Evolutionary conservation across 2,329 filamentous ascomycete species (phyloP).

Genomic region (Alternaria triticina): DNA sequence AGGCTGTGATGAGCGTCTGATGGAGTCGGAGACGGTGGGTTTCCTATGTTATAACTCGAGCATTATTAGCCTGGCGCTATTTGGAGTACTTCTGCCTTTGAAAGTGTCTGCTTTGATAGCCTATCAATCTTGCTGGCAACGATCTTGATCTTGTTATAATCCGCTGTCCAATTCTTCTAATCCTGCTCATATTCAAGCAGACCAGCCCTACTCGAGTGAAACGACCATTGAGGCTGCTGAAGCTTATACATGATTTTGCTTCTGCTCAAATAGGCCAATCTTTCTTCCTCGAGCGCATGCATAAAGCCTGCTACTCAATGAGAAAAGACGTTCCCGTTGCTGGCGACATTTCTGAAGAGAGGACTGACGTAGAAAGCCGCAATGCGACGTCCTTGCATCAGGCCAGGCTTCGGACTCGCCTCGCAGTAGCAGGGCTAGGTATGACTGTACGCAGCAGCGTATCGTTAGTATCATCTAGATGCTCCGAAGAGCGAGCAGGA

Average conservation of each 20-base stretch:
- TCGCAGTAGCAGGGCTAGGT: not conserved
- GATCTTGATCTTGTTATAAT: not conserved
- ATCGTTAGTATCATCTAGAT: not conserved
- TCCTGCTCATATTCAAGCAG: not conserved
- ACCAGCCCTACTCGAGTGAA: not conserved
- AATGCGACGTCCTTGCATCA: not conserved
- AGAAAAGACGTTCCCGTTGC: slow-evolving; percentile 43
- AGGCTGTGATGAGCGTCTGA: not conserved
- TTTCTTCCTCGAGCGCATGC: slow-evolving; percentile 43
- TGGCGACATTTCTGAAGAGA: slow-evolving; percentile 18
- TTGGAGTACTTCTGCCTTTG: not conserved
- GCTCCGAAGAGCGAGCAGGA: slow-evolving; percentile 5
- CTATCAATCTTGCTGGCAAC: not conserved
- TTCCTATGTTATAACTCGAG: not conserved
- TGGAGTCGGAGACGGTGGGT: not conserved
- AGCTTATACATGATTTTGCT: not conserved
- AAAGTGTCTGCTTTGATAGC: not conserved
- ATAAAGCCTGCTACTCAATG: slow-evolving; percentile 39
- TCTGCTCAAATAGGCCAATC: not conserved
- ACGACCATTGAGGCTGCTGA: not conserved
- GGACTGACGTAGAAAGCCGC: not conserved
- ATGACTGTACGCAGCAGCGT: not conserved
- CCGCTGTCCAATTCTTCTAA: not conserved
- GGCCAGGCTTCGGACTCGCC: not conserved
- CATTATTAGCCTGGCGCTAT: slow-evolving; percentile 21